phyloP scores from a whole-genome alignment of 352 stramenopile species.

The Pythium utonaiense region DNA sequence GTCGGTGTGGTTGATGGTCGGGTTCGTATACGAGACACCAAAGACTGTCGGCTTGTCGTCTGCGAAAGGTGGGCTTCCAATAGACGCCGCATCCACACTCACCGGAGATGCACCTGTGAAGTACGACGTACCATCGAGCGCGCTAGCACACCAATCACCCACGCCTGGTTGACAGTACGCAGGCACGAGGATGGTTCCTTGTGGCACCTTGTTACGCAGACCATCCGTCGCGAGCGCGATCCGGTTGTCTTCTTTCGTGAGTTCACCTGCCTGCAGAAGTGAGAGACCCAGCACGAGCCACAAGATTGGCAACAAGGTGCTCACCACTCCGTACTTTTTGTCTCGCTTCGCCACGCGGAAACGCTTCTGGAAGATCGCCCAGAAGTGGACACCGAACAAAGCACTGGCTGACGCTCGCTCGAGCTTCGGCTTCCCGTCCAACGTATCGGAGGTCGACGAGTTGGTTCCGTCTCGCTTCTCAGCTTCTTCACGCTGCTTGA shows the following conservation, averaged over 20 bases:
- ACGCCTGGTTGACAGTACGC: slow-evolving; percentile 11
- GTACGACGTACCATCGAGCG: background rate
- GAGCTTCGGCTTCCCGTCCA: too few species aligned
- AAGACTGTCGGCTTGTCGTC: slow-evolving; percentile 26
- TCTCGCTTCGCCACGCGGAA: slow-evolving; percentile 61
- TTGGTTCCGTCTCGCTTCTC: background rate
- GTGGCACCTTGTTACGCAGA: background rate
- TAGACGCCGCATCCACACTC: background rate
- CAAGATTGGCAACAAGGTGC: slow-evolving; percentile 45
- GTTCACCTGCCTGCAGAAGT: slow-evolving; percentile 34
- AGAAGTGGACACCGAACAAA: too few species aligned
- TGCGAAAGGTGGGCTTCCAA: slow-evolving; percentile 21
- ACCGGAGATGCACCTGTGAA: slow-evolving; percentile 4
- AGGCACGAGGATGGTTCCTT: slow-evolving; percentile 4
- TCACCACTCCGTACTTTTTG: slow-evolving; percentile 58
- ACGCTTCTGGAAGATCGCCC: slow-evolving; percentile 53
- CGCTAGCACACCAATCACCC: slow-evolving; percentile 15
- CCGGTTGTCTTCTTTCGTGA: slow-evolving; percentile 40
- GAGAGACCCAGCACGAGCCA: slow-evolving; percentile 51
- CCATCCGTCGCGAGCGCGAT: slow-evolving; percentile 26
- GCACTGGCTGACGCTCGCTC: too few species aligned
- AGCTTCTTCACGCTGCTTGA: slow-evolving; percentile 7
- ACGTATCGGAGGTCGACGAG: too few species aligned
- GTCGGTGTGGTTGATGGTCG: slow-evolving; percentile 25
- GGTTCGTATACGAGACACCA: slow-evolving; percentile 20